These are phyloP conservation scores for Colletotrichum endophyticum DNA, from an alignment of 2,329 filamentous ascomycete species.

Conservation along the genomic window DNA sequence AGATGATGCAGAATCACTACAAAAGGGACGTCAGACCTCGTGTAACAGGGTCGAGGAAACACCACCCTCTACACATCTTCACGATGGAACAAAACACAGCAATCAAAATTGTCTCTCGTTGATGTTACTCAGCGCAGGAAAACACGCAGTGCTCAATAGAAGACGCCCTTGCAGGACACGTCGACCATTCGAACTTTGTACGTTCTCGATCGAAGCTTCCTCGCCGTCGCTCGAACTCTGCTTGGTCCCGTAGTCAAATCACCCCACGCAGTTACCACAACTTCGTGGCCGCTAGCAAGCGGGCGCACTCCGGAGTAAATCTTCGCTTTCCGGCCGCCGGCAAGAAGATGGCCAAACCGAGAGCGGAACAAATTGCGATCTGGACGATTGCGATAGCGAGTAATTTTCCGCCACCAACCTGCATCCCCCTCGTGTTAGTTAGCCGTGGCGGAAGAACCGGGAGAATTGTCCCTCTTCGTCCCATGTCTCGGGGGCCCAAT, in stretches of 20 bases:
- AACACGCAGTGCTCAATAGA: neutral
- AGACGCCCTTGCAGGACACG: neutral
- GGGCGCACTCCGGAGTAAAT: neutral
- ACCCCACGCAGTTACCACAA: rapidly evolving
- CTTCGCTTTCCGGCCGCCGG: neutral
- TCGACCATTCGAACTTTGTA: neutral
- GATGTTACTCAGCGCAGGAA: neutral
- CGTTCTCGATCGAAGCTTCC: neutral
- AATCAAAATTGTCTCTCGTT: neutral
- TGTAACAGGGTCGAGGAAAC: rapidly evolving
- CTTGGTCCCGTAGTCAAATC: neutral
- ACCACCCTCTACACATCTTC: neutral
- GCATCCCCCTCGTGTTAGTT: neutral
- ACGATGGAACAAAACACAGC: rapidly evolving
- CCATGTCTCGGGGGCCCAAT: neutral
- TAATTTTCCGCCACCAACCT: neutral
- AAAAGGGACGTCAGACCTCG: rapidly evolving
- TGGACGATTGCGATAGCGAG: neutral
- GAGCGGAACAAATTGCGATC: neutral
- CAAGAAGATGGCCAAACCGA: neutral
- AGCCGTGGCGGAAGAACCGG: neutral
- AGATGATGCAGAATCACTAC: rapidly evolving
- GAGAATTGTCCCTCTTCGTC: neutral
- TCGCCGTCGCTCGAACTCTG: neutral
- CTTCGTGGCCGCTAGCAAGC: neutral